Base-by-base conservation (phyloP, 306 rosid species). In the Bauhinia variegata region DNA sequence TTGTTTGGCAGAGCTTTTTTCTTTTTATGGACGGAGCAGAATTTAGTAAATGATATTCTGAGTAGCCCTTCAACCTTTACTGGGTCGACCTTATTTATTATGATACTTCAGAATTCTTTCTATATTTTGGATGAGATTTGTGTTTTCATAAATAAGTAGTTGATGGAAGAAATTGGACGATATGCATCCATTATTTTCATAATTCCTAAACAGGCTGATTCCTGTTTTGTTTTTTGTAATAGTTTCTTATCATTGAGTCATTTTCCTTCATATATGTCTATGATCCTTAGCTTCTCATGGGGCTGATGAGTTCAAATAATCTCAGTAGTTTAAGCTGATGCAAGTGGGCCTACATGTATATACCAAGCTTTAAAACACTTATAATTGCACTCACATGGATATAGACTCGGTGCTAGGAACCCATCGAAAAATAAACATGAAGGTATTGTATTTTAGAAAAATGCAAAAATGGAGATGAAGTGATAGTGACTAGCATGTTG, bases 1-100 rank as follows among this genome's bases (percentile, higher is more conserved):
- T 63, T 70, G 36, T 49, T 69, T 39, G 70, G 48, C 36, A 31
- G 67, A 56, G 13, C 64, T 74, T 14, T 74, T 61, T 80, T 60
- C 18, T n/a, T 64, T 19, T 52, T 61, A 8, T 69, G 48, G 55
- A 54, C 49, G 48, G 44, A 59, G 32, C 48, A 42, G 63, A 11
- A 28, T 32, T 11, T 12, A 42, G 34, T 23, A 6, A 39, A 54
- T 50, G 15, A 36, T 17, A 57, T 75, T 78, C 31, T 55, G 54
- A 8, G 30, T 31, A 60, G 11, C 64, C 56, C 8, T 75, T 56
- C 5, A 54, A 31, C 19, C 30, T 15, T 15, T 60, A 70, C 55
- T 50, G n/a, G 46, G 54, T 56, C 8, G 7, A 58, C 36, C 69
- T 44, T 31, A 74, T 32, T 9, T 74, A 8, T 63, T 42, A 37